phyloP scores from a whole-genome alignment of 139 green algal genomes.

The Raphidocelis subcapitata region DNA sequence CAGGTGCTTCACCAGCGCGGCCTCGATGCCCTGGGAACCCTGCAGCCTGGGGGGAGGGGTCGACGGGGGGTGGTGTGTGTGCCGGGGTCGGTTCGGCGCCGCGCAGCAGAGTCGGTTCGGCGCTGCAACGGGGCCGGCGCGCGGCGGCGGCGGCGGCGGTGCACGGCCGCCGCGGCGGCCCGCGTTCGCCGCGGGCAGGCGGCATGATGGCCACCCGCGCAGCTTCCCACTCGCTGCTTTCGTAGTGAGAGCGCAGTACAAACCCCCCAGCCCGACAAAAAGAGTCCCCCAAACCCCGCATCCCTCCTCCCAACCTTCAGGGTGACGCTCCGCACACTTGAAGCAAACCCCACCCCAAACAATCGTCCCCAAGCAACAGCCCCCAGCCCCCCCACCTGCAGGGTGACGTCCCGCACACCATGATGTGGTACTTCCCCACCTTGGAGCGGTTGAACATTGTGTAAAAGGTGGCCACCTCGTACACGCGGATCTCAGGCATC shows the following conservation, averaged over 20 bases:
- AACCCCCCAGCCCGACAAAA: no score
- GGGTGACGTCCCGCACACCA: conserved; percentile 96
- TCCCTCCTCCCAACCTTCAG: no score
- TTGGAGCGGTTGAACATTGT: conserved; percentile 99
- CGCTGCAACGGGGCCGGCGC: neutral
- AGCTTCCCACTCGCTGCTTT: no score
- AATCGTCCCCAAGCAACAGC: no score
- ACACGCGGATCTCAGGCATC: conserved; percentile 39
- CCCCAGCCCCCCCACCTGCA: conserved; percentile 88
- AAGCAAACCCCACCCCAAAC: no score
- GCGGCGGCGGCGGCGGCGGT: no score
- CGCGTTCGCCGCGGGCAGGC: no score
- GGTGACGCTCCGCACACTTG: no score
- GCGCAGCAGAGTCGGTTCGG: conserved; percentile 30
- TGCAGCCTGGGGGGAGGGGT: conserved; percentile 10
- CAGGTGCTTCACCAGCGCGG: conserved; percentile 27
- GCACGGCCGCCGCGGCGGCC: no score
- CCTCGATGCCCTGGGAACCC: conserved; percentile 18
- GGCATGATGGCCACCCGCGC: no score
- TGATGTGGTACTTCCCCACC: conserved; percentile 97
- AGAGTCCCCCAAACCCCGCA: no score
- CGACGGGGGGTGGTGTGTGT: neutral
- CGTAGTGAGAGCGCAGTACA: no score
- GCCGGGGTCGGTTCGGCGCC: neutral
- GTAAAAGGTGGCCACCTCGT: conserved; percentile 96